Evolutionary conservation across 75 land plant genomes (phyloP).

Genomic region (Sequoiadendron giganteum): DNA sequence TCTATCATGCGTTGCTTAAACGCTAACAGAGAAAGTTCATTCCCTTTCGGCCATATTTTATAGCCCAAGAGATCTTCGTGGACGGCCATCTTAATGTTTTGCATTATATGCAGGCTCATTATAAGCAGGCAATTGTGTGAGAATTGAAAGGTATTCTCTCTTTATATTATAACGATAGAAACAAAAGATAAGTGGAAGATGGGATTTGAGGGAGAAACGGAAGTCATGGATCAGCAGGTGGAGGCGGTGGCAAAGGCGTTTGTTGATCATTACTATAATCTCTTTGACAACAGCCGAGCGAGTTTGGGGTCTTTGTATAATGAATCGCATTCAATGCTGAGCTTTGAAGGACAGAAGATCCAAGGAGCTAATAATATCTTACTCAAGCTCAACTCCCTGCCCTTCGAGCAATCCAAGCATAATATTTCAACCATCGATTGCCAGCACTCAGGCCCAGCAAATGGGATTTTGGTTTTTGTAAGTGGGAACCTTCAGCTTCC

Average conservation of each 20-base stretch:
- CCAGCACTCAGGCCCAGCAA: conserved; percentile 46
- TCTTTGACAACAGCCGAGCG: conserved; percentile 50
- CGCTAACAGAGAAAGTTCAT: too few species aligned
- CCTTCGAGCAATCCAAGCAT: conserved; percentile 66
- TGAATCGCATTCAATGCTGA: conserved; percentile 51
- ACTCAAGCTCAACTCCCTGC: conserved; percentile 42
- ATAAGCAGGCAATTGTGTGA: background rate
- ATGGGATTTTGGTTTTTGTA: conserved; percentile 67
- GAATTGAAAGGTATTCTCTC: background rate
- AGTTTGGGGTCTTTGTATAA: conserved; percentile 37
- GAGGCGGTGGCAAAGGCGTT: conserved; percentile 55
- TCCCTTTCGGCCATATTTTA: background rate
- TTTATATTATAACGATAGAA: too few species aligned
- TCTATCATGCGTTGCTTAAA: too few species aligned
- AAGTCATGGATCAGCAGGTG: conserved; percentile 26
- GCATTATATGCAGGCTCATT: background rate
- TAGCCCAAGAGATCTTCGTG: background rate
- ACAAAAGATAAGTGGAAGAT: background rate
- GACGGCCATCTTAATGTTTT: background rate
- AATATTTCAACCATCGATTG: conserved; percentile 59
- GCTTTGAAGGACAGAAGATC: conserved; percentile 67
- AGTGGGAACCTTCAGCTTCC: conserved; percentile 63
- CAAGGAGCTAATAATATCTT: conserved; percentile 44
- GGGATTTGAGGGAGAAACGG: background rate
- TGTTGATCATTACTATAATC: conserved; percentile 62